phyloP scores from a whole-genome alignment of 176 grass and related monocot species.

The Hordeum vulgare region MorexV3_pseudomolecules_assembly NC_058521.1:135779712-135780211 shows the following conservation, averaged over 20 bases:
- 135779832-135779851: neutral
- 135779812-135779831: neutral
- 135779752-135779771: neutral
- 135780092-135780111: slow-evolving; percentile 49
- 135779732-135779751: neutral
- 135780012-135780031: neutral
- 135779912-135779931: slow-evolving; percentile 60
- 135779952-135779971: neutral
- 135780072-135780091: slow-evolving; percentile 59
- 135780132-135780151: slow-evolving; percentile 57
- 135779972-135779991: neutral
- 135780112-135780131: slow-evolving; percentile 42
- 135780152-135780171: slow-evolving; percentile 51
- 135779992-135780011: neutral
- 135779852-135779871: slow-evolving; percentile 6
- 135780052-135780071: slow-evolving; percentile 63
- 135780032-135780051: slow-evolving; percentile 34
- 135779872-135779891: slow-evolving; percentile 47
- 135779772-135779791: neutral
- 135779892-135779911: slow-evolving; percentile 51
- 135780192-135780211: slow-evolving; percentile 37
- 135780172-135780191: slow-evolving; percentile 70
- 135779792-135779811: neutral
- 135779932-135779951: neutral
- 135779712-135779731: slow-evolving; percentile 48